Conservation (phyloP, 2,329 filamentous ascomycete genomes). For the Colletotrichum sublineola region DNA sequence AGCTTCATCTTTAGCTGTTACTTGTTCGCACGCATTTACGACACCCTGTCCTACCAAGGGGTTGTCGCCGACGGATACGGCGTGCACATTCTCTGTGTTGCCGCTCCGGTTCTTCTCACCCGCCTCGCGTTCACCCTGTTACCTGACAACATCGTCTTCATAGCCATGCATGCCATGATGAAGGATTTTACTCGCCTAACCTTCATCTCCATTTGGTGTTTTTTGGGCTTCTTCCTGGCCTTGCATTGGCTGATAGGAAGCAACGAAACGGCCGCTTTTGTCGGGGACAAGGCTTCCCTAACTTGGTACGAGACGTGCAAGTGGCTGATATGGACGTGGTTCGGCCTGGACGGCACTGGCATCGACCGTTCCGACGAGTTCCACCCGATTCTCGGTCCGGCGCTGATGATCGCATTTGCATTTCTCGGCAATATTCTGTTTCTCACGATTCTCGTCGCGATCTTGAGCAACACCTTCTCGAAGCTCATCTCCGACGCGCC, state of each 20-base stretch:
- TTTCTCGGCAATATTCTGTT: conserved; percentile 82
- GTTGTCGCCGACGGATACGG: conserved; percentile 65
- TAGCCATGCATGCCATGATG: conserved; percentile 81
- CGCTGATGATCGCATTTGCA: conserved; percentile 78
- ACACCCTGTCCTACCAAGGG: conserved; percentile 46
- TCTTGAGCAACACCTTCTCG: conserved; percentile 79
- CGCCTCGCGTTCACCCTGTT: conserved; percentile 80
- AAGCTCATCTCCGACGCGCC: conserved; percentile 76
- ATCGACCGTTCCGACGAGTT: conserved; percentile 68
- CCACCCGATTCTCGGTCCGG: conserved; percentile 75
- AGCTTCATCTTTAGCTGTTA: conserved; percentile 73
- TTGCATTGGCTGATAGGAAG: conserved; percentile 72
- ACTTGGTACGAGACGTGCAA: conserved; percentile 72
- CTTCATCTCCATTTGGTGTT: conserved; percentile 68
- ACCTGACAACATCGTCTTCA: conserved; percentile 82
- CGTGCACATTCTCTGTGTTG: conserved; percentile 74
- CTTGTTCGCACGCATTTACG: conserved; percentile 70
- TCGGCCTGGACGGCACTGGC: conserved; percentile 75
- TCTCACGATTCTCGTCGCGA: conserved; percentile 79
- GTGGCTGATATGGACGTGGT: conserved; percentile 87
- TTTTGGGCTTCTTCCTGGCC: conserved; percentile 78
- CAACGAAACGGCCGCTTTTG: conserved; percentile 47
- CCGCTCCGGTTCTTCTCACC: conserved; percentile 76
- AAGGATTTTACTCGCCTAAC: conserved; percentile 78
- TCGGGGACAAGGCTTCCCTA: not conserved